Evolutionary conservation across 352 stramenopile species (phyloP), one percentile per base, ranked within the genome.

Genomic region (Phytophthora sp.): DNA sequence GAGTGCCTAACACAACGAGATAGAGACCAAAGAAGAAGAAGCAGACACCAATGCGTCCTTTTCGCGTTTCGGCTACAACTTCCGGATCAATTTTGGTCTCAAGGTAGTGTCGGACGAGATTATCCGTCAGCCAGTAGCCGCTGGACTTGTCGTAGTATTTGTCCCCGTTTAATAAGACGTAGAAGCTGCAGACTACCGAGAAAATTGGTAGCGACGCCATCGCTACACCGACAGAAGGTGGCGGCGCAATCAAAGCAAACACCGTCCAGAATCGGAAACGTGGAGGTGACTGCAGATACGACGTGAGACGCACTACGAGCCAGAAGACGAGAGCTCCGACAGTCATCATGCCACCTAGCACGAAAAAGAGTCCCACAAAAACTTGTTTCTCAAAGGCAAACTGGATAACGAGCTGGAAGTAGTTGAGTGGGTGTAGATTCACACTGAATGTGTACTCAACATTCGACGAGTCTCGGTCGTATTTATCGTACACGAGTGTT

Each of bases 351-450:
- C 88, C 47, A 13, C 97, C 97, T 21, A 99, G 86, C 8, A 96
- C 84, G 49, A 93, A 79, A 64, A 99, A 99, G 9, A 99, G 77
- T 1, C 95, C 71, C 24, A 98, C 80, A 50, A 98, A 99, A 8
- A 99, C 91, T 46, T 91, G 77, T 18, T 81, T 80, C 57, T 96
- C 88, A 60, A 99, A 99, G 0, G 95, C 95, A 74, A 99, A 99
- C 66, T 98, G 91, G 24, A 99, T 96, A 33, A 99, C 86, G 3
- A 99, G 84, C 35, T 97, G 83, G 66, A 98, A 90, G 77, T 98
- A 99, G 69, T 89, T 86, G n/a, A 99, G 84, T 27, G 96, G 79
- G 39, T 97, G 89, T 56, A 98, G 89, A 45, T 97, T 91, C 4
- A 99, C 49, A 30, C 85, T 86, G 23, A 99, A 83, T n/a, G 82